These are phyloP conservation scores for Mucor plumbeus DNA, from an alignment of 371 early-diverging fungal species.

Conservation along the genomic window DNA sequence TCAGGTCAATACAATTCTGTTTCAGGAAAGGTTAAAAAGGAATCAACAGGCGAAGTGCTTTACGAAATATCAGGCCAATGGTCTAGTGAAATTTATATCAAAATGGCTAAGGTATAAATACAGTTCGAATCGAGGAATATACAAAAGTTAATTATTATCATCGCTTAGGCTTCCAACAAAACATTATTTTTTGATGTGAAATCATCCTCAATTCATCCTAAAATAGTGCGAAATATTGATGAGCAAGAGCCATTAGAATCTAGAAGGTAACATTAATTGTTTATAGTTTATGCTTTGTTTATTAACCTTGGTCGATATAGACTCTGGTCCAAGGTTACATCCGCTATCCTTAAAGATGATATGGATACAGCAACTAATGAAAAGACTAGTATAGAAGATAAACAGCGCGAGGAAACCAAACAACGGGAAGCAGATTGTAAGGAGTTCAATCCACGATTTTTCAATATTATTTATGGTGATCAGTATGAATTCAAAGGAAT, in stretches of 20 bases:
- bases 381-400: conserved; percentile 85
- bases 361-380: conserved; percentile 82
- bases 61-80: conserved; percentile 88
- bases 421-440: conserved; percentile 60
- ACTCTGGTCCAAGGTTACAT: conserved; percentile 82
- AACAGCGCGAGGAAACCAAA: conserved; percentile 74
- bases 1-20: conserved; percentile 82
- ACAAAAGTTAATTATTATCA: not conserved
- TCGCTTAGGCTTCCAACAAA: conserved; percentile 24
- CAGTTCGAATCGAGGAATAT: not conserved
- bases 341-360: conserved; percentile 70
- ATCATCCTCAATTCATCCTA: conserved; percentile 68
- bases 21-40: conserved; percentile 79
- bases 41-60: conserved; percentile 76
- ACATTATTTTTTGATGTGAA: conserved; percentile 72
- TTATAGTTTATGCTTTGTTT: not conserved
- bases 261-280: conserved; percentile 55
- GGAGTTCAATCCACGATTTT: conserved; percentile 60
- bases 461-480: conserved; percentile 41
- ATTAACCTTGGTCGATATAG: conserved; percentile 1
- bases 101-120: conserved; percentile 34
- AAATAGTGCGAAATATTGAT: conserved; percentile 69
- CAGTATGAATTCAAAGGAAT: conserved; percentile 34
- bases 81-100: conserved; percentile 75
- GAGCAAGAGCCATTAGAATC: conserved; percentile 88